Base-by-base conservation (phyloP, 1,284 basidiomycete species). In the Pholiota adiposa region DNA sequence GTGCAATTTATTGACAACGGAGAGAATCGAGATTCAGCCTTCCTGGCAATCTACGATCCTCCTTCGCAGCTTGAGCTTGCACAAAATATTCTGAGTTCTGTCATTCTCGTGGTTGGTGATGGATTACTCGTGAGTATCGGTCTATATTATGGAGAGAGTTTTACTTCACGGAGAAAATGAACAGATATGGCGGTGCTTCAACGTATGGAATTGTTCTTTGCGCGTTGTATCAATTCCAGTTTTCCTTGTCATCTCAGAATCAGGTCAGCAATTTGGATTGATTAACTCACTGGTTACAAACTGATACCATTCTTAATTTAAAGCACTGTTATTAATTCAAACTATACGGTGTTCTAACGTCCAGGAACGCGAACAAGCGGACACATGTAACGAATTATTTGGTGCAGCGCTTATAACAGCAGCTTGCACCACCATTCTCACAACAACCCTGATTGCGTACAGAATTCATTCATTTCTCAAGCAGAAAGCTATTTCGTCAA, bases 141-240 rank as follows among this genome's bases (percentile, higher is more conserved):
- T n/a, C 5, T 33, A 34, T 9, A 1, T 41, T 5, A 18, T n/a
- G 2, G 18, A 21, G 18, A 1, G 40, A n/a, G 6, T 41, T 38
- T 14, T 9, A 38, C 7, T 23, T 23, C 1, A 21, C n/a, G n/a
- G n/a, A n/a, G n/a, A n/a, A 38, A 16, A 14, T 18, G n/a, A n/a
- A n/a, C 33, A 51, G 50, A 51, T 51, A 33, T 51, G 50, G 50
- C n/a, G 50, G 3, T 51, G 50, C 36, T 51, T 33, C 33, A 34
- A 51, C 9, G 33, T 36, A 9, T 51, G 50, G 50, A 33, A 38
- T 23, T 7, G 11, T 3, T 51, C 50, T 9, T 7, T 34, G 11
- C 21, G 21, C 31, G 14, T 38, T 2, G 23, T 51, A 34, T 19
- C 23, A 8, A 1, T 25, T 34, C 7, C 50, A 3, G 1, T 51